phyloP scores from a whole-genome alignment of 1,284 basidiomycete species.

The Marasmius tenuissimus region DNA sequence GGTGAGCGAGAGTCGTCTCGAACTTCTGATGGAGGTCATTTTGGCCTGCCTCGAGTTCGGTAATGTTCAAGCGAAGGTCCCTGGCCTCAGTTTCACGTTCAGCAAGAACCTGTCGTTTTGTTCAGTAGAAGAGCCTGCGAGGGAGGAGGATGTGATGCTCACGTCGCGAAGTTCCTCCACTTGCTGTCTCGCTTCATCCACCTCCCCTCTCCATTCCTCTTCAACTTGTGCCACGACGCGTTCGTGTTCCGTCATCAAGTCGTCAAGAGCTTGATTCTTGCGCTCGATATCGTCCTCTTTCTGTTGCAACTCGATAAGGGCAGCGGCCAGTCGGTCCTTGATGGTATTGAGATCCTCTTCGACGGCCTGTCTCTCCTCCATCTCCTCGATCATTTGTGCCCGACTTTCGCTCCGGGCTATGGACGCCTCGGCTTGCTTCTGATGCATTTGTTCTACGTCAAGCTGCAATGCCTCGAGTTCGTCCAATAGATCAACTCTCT shows the following conservation, averaged over 20 bases:
- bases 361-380: slow-evolving; percentile 68
- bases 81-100: slow-evolving; percentile 75
- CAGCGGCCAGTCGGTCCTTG: slow-evolving; percentile 74
- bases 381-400: slow-evolving; percentile 65
- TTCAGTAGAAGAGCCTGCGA: slow-evolving; percentile 5
- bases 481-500: slow-evolving; percentile 70
- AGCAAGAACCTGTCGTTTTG: slow-evolving; percentile 54
- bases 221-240: slow-evolving; percentile 69
- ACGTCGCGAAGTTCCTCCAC: slow-evolving; percentile 80
- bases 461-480: slow-evolving; percentile 61
- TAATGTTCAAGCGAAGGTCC: slow-evolving; percentile 69
- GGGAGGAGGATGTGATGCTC: slow-evolving; percentile 22
- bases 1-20: slow-evolving; percentile 68
- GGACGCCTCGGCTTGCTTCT: slow-evolving; percentile 58
- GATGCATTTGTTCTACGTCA: slow-evolving; percentile 68
- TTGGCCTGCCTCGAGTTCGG: slow-evolving; percentile 70
- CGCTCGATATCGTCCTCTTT: slow-evolving; percentile 81
- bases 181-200: slow-evolving; percentile 68
- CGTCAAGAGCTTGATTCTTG: slow-evolving; percentile 70
- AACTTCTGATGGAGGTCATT: slow-evolving; percentile 72
- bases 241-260: slow-evolving; percentile 65
- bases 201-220: slow-evolving; percentile 76
- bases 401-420: slow-evolving; percentile 70
- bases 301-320: slow-evolving; percentile 78
- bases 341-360: slow-evolving; percentile 74